Conservation (phyloP, 768 basidiomycete species). For the Boletus bicolor region DNA sequence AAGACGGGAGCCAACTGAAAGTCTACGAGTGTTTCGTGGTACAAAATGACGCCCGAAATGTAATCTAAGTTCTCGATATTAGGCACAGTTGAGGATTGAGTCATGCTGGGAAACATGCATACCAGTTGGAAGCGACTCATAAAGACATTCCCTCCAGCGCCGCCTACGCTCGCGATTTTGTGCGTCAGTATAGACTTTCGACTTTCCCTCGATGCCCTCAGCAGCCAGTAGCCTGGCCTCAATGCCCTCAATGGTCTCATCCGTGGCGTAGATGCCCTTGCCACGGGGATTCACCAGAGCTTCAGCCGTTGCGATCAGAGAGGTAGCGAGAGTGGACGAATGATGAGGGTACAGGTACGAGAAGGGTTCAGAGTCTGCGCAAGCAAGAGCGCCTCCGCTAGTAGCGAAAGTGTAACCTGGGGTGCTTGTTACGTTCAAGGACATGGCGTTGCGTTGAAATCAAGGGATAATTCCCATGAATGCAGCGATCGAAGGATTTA, state of each 20-base stretch:
- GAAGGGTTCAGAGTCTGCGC: constrained; percentile 7
- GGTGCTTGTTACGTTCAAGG: constrained; percentile 18
- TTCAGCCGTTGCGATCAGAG: constrained; percentile 43
- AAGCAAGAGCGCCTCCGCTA: constrained; percentile 2
- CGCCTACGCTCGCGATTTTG: constrained; percentile 39
- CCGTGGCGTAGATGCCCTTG: constrained; percentile 54
- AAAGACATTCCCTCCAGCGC: constrained; percentile 44
- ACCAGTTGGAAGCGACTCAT: constrained; percentile 42
- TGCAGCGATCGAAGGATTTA: not conserved
- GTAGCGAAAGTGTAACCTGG: constrained; percentile 34
- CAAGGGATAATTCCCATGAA: constrained; percentile 4
- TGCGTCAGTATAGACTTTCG: constrained; percentile 31
- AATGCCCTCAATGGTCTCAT: constrained; percentile 46
- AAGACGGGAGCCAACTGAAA: constrained; percentile 48
- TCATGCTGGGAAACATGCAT: constrained; percentile 2
- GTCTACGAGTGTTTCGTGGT: constrained; percentile 45
- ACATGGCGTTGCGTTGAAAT: constrained; percentile 12
- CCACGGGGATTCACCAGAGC: constrained; percentile 46
- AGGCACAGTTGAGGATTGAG: not conserved
- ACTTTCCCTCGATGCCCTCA: constrained; percentile 21
- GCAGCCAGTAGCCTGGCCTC: constrained; percentile 39
- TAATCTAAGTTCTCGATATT: constrained; percentile 32
- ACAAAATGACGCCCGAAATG: constrained; percentile 53
- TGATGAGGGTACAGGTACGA: constrained; percentile 41
- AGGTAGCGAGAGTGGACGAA: constrained; percentile 38